Evolutionary conservation across 768 basidiomycete species (phyloP), one percentile per base, ranked within the genome.

Genomic region (Dacryopinax primogenitus): DNA sequence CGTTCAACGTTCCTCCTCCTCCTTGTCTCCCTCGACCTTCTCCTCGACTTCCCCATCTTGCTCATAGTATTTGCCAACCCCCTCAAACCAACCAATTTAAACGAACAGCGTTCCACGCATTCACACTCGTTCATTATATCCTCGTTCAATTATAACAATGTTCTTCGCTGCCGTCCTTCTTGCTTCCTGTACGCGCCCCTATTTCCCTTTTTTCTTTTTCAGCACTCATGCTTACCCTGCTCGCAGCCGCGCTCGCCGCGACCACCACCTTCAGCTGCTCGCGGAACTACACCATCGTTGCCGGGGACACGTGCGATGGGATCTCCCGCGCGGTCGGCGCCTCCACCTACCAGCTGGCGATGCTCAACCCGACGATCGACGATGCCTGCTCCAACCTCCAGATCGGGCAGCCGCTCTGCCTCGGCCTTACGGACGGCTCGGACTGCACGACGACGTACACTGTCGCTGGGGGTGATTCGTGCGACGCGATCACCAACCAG

Each of bases 301-400:
- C 71, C 4, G 83, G 82, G 34, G 84, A 88, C 71, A 81, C 79
- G 66, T 90, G 88, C 72, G 86, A 88, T 74, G 70, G 67, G 64
- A 89, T 90, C 73, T 87, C 84, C 68, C 80, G 81, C 34, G 72
- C 78, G 21, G 69, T 85, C 70, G 81, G 83, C 64, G 82, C 80
- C 67, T 86, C 86, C 37, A 84, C 84, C 13, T 90, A 84, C 77
- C 89, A 91, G 74, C 83, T 91, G 63, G 83, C 85, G 1, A 78
- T 79, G 44, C 76, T 84, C 67, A 90, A 90, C 77, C 64, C 76
- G 0, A 74, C 69, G 62, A 82, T 89, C 72, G 75, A 87, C 69
- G 33, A 72, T 0, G 51, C 61, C 18, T 91, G 90, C 77, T 69
- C 73, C 68, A 87, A 91, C 74, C 82, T 91, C 64, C 35, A 67